phyloP scores from a whole-genome alignment of 257 asterid species.

The Lycium barbarum region DNA sequence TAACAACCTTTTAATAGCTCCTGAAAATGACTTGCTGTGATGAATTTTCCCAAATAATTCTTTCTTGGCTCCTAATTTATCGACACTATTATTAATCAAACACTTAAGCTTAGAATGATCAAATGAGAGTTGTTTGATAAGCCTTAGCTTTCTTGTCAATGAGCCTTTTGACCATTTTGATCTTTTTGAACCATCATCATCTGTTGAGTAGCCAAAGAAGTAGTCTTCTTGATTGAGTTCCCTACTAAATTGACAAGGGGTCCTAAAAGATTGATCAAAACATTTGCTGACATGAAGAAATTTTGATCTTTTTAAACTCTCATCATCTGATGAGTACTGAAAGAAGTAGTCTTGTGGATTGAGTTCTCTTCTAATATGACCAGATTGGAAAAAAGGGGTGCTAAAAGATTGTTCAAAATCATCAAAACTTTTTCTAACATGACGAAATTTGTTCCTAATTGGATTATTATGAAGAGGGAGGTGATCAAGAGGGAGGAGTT shows the following conservation, averaged over 20 bases:
- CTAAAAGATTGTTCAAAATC: constrained; percentile 42
- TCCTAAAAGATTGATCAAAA: constrained; percentile 37
- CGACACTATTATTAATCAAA: constrained; percentile 45
- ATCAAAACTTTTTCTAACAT: not conserved
- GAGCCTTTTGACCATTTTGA: constrained; percentile 43
- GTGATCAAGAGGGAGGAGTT: constrained; percentile 88
- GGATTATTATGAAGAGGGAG: constrained; percentile 56
- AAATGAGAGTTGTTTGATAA: constrained; percentile 49
- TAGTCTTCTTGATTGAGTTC: constrained; percentile 61
- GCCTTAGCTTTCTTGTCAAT: constrained; percentile 55
- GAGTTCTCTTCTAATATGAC: constrained; percentile 65
- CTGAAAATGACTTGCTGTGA: constrained; percentile 77
- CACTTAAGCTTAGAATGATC: constrained; percentile 61
- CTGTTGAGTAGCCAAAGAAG: constrained; percentile 35
- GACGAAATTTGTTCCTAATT: constrained; percentile 24
- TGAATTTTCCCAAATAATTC: constrained; percentile 60
- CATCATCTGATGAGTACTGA: not conserved
- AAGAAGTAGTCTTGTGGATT: constrained; percentile 44
- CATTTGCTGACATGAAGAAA: constrained; percentile 2
- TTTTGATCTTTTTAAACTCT: not conserved
- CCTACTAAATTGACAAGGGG: constrained; percentile 69
- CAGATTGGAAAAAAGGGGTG: constrained; percentile 64
- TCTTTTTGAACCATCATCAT: constrained; percentile 25
- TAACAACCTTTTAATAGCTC: constrained; percentile 62
- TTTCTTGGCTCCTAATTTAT: constrained; percentile 28